A percentile compares a stretch with the other conserved stretches of the same genome.
phyloP scores from a whole-genome alignment of 257 asterid species.

The Solanum gracilifrons region DNA sequence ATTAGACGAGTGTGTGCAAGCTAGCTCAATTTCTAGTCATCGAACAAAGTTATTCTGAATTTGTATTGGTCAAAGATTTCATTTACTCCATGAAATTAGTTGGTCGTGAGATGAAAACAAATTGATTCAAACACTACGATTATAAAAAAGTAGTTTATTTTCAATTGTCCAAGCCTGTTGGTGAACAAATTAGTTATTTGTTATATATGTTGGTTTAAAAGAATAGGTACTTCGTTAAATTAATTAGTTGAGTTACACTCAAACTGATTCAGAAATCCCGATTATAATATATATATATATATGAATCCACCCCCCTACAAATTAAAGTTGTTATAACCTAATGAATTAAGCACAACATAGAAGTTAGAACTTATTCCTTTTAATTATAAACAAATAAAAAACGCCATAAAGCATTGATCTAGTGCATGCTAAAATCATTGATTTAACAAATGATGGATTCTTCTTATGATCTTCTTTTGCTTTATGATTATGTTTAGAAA shows the following conservation, averaged over 20 bases:
- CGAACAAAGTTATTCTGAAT: not conserved
- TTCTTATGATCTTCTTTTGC: not conserved
- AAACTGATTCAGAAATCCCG: no score
- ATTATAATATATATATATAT: no score
- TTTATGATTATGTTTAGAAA: not conserved
- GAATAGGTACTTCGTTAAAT: no score
- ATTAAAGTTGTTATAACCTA: not conserved
- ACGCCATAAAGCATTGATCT: not conserved
- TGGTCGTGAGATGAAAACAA: not conserved
- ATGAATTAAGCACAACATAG: not conserved
- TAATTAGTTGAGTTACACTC: not conserved
- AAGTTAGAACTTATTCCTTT: not conserved
- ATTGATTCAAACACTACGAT: no score
- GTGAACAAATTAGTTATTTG: not conserved
- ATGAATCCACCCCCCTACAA: not conserved
- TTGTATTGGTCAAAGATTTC: not conserved
- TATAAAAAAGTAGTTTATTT: no score
- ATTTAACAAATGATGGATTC: not conserved
- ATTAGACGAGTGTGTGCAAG: not conserved
- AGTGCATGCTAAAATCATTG: not conserved
- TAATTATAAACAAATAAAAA: not conserved
- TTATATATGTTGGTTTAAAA: no score
- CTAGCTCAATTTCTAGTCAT: not conserved
- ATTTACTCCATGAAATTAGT: not conserved
- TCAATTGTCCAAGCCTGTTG: no score